Conservation (phyloP, 495 filamentous ascomycete species). For the Lichenothelia convexa region DNA sequence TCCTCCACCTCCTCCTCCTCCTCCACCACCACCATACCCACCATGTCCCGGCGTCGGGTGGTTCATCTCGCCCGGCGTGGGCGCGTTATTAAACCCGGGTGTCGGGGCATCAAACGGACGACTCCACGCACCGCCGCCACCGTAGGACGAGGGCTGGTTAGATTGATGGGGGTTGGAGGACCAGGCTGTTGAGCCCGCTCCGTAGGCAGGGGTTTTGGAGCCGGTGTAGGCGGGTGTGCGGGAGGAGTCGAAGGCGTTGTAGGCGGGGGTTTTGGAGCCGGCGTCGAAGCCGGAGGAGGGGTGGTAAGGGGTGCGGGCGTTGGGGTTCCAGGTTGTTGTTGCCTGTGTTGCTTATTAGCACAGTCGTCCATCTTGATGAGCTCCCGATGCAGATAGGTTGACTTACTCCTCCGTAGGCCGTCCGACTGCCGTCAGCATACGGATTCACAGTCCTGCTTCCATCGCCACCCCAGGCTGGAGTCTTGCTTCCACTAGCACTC, state of each 20-base stretch:
- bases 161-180: constrained; percentile 10
- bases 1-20: no score
- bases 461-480: constrained; percentile 3
- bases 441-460: not conserved
- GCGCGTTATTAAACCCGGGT: constrained; percentile 29
- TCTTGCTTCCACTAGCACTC: constrained; percentile 5
- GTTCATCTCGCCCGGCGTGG: constrained; percentile 44
- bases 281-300: constrained; percentile 43
- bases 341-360: no score
- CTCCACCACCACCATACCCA: constrained; percentile 19
- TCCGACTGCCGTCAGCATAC: constrained; percentile 57
- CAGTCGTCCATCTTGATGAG: no score
- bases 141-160: constrained; percentile 1
- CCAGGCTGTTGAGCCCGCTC: constrained; percentile 10
- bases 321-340: constrained; percentile 22
- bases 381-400: constrained; percentile 15
- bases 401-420: constrained; percentile 40
- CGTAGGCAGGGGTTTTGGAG: constrained; percentile 34
- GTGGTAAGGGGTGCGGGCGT: constrained; percentile 30
- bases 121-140: constrained; percentile 10
- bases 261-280: constrained; percentile 58
- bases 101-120: constrained; percentile 38
- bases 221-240: constrained; percentile 25
- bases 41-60: constrained; percentile 35
- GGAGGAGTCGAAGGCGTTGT: constrained; percentile 26